Evolutionary conservation across 164 flowering plant genomes (phyloP).

Genomic region (Tinospora cordifolia): DNA sequence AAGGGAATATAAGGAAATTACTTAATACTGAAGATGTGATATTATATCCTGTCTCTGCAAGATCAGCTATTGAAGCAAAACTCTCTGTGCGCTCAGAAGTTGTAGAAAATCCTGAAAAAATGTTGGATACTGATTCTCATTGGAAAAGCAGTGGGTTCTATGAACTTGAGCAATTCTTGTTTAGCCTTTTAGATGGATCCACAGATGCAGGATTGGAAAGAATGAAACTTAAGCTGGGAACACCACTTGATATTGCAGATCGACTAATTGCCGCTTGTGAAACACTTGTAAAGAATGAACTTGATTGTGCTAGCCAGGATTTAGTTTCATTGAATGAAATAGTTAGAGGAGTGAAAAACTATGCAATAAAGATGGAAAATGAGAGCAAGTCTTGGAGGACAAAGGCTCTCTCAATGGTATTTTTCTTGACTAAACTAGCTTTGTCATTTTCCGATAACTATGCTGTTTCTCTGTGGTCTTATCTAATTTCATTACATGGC

Average conservation of each 20-base stretch:
- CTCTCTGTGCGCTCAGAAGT: slow-evolving; percentile 32
- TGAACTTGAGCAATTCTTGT: slow-evolving; percentile 69
- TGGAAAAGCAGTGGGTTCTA: slow-evolving; percentile 39
- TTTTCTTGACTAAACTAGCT: not conserved
- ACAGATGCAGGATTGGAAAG: slow-evolving; percentile 71
- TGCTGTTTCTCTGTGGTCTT: not conserved
- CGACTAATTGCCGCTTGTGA: slow-evolving; percentile 60
- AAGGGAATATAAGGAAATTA: slow-evolving; percentile 57
- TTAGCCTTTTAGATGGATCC: slow-evolving; percentile 79
- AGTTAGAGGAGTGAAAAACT: slow-evolving; percentile 47
- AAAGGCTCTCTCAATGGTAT: slow-evolving; percentile 58
- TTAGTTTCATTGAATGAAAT: slow-evolving; percentile 46
- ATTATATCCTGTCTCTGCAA: slow-evolving; percentile 83
- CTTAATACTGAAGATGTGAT: slow-evolving; percentile 59
- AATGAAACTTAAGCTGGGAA: slow-evolving; percentile 85
- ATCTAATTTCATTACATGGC: not conserved
- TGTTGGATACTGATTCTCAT: slow-evolving; percentile 24
- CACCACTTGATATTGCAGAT: slow-evolving; percentile 79
- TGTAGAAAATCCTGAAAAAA: slow-evolving; percentile 19
- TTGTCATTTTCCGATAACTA: not conserved
- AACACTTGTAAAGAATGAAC: slow-evolving; percentile 47
- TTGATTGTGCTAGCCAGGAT: slow-evolving; percentile 53
- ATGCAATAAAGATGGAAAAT: slow-evolving; percentile 53
- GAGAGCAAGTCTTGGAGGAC: slow-evolving; percentile 74
- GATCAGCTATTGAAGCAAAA: slow-evolving; percentile 77